Evolutionary conservation across 306 rosid genomes (phyloP), one percentile per base, ranked within the genome.

Genomic region (Vigna hirtella): DNA sequence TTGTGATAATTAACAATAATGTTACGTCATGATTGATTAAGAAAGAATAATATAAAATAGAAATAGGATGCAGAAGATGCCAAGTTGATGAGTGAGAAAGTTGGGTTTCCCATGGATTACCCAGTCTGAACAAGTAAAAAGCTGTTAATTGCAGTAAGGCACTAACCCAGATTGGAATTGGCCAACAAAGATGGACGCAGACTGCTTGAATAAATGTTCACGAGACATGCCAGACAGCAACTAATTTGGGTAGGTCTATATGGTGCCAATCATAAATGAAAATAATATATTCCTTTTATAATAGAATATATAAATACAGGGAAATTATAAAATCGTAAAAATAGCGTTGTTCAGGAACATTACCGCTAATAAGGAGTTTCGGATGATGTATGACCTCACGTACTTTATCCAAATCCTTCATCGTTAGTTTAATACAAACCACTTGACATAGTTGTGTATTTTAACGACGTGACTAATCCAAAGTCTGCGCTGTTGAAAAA

Each of bases 161-260:
- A 15, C 17, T 50, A 56, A 61, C 49, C 55, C 69, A 70, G 17
- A 72, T 59, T 36, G 56, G 84, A 64, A 74, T 49, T 65, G 70
- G 77, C 63, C 72, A 57, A 42, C 48, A 66, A 15, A 17, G 26
- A 64, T 53, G 51, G 52, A 77, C 11, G 49, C 45, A 48, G 77
- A 43, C 77, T 59, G 36, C 3, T 77, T 73, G 67, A 52, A 70
- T 64, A 30, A 59, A 57, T 51, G 28, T 43, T 72, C 82, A 66
- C 58, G 76, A n/a, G 63, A 52, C 24, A 18, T 9, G 14, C n/a
- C 59, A 71, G 47, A 24, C 48, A 4, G 10, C 1, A 79, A 79
- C 76, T 30, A 26, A 74, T 73, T 80, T 73, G 18, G 68, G 79
- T 30, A 59, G 79, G 56, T 79, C 52, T 64, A 43, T 52, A 13